These are phyloP conservation scores for Brassica rapa DNA, from an alignment of 345 rosid genomes.

Conservation along the genomic window DNA sequence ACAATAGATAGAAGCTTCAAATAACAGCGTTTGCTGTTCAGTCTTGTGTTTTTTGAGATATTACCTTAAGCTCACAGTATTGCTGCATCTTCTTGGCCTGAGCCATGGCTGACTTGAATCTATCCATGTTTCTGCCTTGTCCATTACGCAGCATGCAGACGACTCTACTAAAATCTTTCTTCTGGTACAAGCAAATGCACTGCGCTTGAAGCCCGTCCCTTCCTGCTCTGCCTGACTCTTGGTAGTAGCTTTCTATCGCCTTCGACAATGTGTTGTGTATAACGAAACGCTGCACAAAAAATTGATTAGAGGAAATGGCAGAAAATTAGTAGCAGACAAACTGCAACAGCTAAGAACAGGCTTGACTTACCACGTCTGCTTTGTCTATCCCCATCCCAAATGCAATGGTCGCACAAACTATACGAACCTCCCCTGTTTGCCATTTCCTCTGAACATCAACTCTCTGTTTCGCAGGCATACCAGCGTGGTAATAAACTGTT, in stretches of 20 bases:
- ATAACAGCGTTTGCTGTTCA: slow-evolving; percentile 4
- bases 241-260: slow-evolving; percentile 91
- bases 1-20: background rate
- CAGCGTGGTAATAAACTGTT: slow-evolving; percentile 79
- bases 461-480: slow-evolving; percentile 73
- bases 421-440: slow-evolving; percentile 76
- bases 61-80: slow-evolving; percentile 87
- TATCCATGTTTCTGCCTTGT: slow-evolving; percentile 60
- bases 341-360: slow-evolving; percentile 3
- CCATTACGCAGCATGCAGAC: slow-evolving; percentile 90
- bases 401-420: slow-evolving; percentile 89
- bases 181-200: slow-evolving; percentile 76
- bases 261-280: slow-evolving; percentile 91
- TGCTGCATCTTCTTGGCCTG: slow-evolving; percentile 90
- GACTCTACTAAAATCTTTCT: slow-evolving; percentile 92
- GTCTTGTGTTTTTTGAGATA: background rate
- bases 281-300: slow-evolving; percentile 65
- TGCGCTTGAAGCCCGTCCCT: slow-evolving; percentile 72
- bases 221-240: slow-evolving; percentile 94
- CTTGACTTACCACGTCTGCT: slow-evolving; percentile 82
- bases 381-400: slow-evolving; percentile 99
- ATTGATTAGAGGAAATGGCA: background rate
- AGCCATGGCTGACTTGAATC: slow-evolving; percentile 74
- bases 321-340: background rate
- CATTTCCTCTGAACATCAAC: slow-evolving; percentile 79